A percentile compares a stretch with the other conserved stretches of the same genome.
Conservation (phyloP, 495 filamentous ascomycete species). For the Friedmanniomyces simplex region DNA sequence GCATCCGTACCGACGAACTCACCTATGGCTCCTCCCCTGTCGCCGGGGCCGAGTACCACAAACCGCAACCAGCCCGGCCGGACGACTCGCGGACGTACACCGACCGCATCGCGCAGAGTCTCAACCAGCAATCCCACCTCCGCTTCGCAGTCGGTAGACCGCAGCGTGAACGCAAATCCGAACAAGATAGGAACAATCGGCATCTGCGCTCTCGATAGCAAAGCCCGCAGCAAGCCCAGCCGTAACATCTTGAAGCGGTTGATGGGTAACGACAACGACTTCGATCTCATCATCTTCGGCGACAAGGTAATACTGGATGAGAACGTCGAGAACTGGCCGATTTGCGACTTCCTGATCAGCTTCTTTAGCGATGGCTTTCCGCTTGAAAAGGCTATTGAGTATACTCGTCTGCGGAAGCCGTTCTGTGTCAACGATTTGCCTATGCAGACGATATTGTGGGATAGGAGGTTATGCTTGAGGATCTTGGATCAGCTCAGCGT, state of each 20-base stretch:
- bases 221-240: constrained; percentile 91
- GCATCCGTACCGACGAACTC: background rate
- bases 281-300: constrained; percentile 93
- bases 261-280: constrained; percentile 71
- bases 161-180: background rate
- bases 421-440: constrained; percentile 96
- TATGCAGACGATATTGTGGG: constrained; percentile 98
- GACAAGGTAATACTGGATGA: constrained; percentile 98
- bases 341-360: constrained; percentile 86
- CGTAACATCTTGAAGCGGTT: constrained; percentile 88
- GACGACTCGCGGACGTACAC: constrained; percentile 10
- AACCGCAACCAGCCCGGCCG: constrained; percentile 6
- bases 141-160: constrained; percentile 6
- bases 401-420: constrained; percentile 80
- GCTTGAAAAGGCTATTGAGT: constrained; percentile 91
- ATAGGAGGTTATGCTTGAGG: constrained; percentile 75
- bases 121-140: constrained; percentile 26
- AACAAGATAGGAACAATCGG: constrained; percentile 57
- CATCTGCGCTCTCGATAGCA: constrained; percentile 89
- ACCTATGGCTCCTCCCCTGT: background rate
- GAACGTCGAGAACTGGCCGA: constrained; percentile 52
- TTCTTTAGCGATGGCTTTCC: constrained; percentile 98
- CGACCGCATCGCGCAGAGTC: constrained; percentile 3
- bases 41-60: background rate
- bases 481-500: constrained; percentile 84